Percentiles rank a stretch among this genome's conserved stretches.
Evolutionary conservation across 108 stramenopile species (phyloP).

Genomic region (Chaetoceros tenuissimus): DNA sequence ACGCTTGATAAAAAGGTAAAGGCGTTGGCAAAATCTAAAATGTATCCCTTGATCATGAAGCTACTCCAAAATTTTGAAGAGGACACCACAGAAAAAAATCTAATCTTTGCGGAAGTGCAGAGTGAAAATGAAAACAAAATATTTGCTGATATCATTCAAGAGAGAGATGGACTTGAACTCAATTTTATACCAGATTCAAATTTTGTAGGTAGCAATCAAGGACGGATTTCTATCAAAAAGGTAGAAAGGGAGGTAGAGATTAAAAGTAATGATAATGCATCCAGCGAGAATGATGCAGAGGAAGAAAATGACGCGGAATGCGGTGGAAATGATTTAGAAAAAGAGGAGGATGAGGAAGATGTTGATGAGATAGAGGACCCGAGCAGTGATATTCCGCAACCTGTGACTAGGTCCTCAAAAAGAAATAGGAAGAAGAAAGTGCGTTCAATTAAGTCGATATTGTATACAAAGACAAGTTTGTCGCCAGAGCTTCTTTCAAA

Average conservation of each 20-base stretch:
- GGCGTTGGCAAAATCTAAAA: constrained; percentile 32
- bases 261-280: neutral
- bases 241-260: constrained; percentile 3
- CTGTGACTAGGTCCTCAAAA: constrained; percentile 3
- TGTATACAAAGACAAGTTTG: constrained; percentile 46
- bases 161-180: constrained; percentile 28
- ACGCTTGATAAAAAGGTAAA: neutral
- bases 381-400: constrained; percentile 3
- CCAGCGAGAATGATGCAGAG: neutral
- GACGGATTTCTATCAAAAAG: constrained; percentile 41
- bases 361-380: neutral
- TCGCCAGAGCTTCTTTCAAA: constrained; percentile 27
- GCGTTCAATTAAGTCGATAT: constrained; percentile 24
- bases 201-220: constrained; percentile 16
- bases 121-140: constrained; percentile 47
- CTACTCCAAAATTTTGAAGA: constrained; percentile 37
- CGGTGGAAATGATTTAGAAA: constrained; percentile 4
- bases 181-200: constrained; percentile 14
- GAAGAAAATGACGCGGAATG: neutral
- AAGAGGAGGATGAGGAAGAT: constrained; percentile 6
- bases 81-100: constrained; percentile 33
- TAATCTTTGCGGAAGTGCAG: constrained; percentile 51
- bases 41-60: constrained; percentile 53
- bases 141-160: constrained; percentile 40
- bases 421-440: constrained; percentile 13